Conservation (phyloP, 345 rosid species). For the Murraya koenigii region DNA sequence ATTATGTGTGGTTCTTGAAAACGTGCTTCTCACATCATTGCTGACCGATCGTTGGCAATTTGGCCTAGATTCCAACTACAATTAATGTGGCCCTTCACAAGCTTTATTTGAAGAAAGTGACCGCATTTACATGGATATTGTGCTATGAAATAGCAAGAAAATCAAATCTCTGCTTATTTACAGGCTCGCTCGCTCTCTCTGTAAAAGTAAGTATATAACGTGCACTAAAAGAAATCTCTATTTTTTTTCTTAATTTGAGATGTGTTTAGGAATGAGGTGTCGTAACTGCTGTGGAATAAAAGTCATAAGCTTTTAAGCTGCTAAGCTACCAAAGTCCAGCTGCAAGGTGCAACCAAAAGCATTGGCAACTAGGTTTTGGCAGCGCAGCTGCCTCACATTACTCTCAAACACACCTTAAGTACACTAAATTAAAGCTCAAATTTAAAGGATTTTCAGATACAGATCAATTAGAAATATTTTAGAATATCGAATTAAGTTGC, state of each 20-base stretch:
- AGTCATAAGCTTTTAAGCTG: too few species aligned
- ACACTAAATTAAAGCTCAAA: neutral
- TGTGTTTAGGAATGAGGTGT: too few species aligned
- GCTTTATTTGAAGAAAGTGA: conserved; percentile 22
- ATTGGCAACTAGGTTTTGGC: too few species aligned
- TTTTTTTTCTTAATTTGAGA: neutral
- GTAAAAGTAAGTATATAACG: conserved; percentile 10
- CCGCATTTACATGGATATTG: too few species aligned
- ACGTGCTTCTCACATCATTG: conserved; percentile 15
- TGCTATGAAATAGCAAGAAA: conserved; percentile 3
- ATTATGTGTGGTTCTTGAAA: neutral
- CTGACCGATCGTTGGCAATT: conserved; percentile 16
- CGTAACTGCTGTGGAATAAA: too few species aligned
- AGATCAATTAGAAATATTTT: conserved; percentile 12
- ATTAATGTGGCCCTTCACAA: conserved; percentile 27
- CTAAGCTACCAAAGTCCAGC: too few species aligned
- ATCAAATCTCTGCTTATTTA: conserved; percentile 14
- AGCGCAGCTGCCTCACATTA: too few species aligned
- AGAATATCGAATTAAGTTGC: too few species aligned
- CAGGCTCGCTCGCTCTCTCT: neutral
- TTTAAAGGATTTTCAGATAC: neutral
- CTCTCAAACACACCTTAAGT: too few species aligned
- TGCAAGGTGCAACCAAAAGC: too few species aligned
- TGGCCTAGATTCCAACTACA: conserved; percentile 25
- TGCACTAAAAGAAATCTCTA: neutral